Percentiles rank a stretch among this genome's conserved stretches.
Evolutionary conservation across 495 filamentous ascomycete genomes (phyloP).

Genomic region (Xylaria cubensis): DNA sequence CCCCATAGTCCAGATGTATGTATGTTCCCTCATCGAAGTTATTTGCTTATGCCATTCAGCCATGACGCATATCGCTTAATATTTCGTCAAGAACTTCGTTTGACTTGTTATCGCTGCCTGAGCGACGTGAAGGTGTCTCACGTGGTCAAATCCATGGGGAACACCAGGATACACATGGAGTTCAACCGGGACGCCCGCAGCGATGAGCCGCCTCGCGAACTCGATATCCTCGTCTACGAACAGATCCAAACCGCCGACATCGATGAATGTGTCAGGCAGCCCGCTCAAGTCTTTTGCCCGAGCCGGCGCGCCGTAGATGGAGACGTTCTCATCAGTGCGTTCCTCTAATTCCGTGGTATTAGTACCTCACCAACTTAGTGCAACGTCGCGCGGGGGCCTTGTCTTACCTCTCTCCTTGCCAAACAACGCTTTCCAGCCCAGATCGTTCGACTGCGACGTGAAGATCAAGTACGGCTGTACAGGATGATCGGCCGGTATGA

Average conservation of each 20-base stretch:
- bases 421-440: conserved; percentile 45
- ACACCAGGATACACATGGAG: conserved; percentile 59
- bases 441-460: conserved; percentile 40
- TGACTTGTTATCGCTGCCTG: not conserved
- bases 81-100: conserved; percentile 14
- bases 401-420: conserved; percentile 27
- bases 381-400: not conserved
- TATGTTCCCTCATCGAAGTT: not conserved
- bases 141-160: conserved; percentile 53
- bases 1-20: not conserved
- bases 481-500: conserved; percentile 32
- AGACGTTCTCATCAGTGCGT: conserved; percentile 29
- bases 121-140: not conserved
- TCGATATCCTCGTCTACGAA: conserved; percentile 53
- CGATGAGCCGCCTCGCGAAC: conserved; percentile 48
- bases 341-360: conserved; percentile 24
- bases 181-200: conserved; percentile 50
- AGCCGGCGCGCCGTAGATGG: conserved; percentile 42
- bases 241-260: conserved; percentile 47
- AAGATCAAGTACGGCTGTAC: conserved; percentile 43
- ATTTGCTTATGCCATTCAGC: not conserved
- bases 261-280: conserved; percentile 47
- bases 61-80: conserved; percentile 2
- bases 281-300: conserved; percentile 41
- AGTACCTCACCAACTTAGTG: not conserved